phyloP scores from a whole-genome alignment of 495 filamentous ascomycete species.

The Penicillium pancosmium region DNA sequence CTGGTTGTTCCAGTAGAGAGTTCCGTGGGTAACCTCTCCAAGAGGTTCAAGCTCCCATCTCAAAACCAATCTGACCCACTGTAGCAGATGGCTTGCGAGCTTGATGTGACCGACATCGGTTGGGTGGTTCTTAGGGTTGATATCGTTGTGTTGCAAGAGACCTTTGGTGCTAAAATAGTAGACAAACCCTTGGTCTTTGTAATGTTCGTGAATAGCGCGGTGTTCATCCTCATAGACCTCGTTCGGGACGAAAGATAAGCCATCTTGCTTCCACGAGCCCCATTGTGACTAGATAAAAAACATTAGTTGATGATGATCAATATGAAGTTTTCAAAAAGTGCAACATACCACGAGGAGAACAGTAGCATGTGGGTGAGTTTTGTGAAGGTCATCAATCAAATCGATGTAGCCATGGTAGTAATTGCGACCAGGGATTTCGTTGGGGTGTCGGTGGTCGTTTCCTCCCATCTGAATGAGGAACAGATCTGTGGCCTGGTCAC shows the following conservation, averaged over 20 bases:
- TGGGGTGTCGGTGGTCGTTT: constrained; percentile 63
- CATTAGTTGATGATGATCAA: not conserved
- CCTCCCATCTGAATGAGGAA: constrained; percentile 70
- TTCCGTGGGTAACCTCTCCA: constrained; percentile 67
- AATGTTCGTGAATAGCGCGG: constrained; percentile 55
- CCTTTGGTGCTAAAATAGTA: constrained; percentile 71
- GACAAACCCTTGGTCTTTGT: constrained; percentile 60
- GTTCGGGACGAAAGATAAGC: constrained; percentile 55
- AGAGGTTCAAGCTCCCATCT: constrained; percentile 63
- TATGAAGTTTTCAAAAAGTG: not conserved
- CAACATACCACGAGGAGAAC: constrained; percentile 62
- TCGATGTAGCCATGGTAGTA: constrained; percentile 62
- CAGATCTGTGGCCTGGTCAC: constrained; percentile 63
- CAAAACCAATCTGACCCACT: constrained; percentile 55
- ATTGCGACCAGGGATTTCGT: constrained; percentile 55
- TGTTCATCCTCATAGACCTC: constrained; percentile 56
- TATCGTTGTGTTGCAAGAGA: constrained; percentile 71
- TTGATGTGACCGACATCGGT: constrained; percentile 72
- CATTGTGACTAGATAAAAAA: constrained; percentile 55
- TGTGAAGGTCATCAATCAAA: constrained; percentile 62
- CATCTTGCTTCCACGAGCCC: constrained; percentile 56
- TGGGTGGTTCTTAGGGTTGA: constrained; percentile 63
- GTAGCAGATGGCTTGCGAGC: constrained; percentile 65
- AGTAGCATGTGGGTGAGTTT: constrained; percentile 61
- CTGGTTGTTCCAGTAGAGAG: constrained; percentile 63